Conservation (phyloP, 768 basidiomycete genomes). For the Leucogyrophana mollusca region DNA sequence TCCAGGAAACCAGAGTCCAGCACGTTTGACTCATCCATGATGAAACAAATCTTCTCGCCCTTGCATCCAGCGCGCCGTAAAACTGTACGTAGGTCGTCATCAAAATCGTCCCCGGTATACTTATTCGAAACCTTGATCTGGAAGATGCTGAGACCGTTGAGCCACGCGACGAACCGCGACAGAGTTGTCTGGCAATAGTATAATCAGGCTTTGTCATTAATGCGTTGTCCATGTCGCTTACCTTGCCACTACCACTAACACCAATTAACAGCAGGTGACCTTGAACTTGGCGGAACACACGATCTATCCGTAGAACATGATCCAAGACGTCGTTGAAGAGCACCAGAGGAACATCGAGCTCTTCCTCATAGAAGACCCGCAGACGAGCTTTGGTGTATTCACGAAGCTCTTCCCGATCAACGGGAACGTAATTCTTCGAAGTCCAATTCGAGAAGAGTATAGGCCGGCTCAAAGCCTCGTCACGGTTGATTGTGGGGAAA, state of each 20-base stretch:
- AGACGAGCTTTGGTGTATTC: conserved; percentile 97
- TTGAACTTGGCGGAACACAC: conserved; percentile 98
- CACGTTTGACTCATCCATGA: conserved; percentile 99
- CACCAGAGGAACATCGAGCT: conserved; percentile 95
- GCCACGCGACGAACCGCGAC: conserved; percentile 99
- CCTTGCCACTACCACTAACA: conserved; percentile 98
- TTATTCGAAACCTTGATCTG: conserved; percentile 99
- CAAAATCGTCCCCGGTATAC: conserved; percentile 98
- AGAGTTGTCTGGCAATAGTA: conserved; percentile 73
- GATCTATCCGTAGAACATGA: conserved; percentile 95
- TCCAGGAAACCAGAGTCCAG: conserved; percentile 98
- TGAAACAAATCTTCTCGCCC: conserved; percentile 99
- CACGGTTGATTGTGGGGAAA: conserved; percentile 89
- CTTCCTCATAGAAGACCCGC: conserved; percentile 98
- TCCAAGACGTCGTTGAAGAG: conserved; percentile 98
- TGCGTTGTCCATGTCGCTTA: conserved; percentile 30
- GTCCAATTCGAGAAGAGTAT: conserved; percentile 99
- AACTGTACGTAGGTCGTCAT: conserved; percentile 94
- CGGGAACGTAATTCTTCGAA: conserved; percentile 93
- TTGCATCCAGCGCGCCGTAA: conserved; percentile 96
- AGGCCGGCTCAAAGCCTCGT: conserved; percentile 84
- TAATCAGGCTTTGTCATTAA: conserved; percentile 13
- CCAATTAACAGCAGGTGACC: conserved; percentile 96
- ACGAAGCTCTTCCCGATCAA: conserved; percentile 88
- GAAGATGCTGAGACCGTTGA: conserved; percentile 98